Base-by-base conservation (phyloP, 371 early-diverging fungal genomes). In the Basidiobolus meristosporus region DNA sequence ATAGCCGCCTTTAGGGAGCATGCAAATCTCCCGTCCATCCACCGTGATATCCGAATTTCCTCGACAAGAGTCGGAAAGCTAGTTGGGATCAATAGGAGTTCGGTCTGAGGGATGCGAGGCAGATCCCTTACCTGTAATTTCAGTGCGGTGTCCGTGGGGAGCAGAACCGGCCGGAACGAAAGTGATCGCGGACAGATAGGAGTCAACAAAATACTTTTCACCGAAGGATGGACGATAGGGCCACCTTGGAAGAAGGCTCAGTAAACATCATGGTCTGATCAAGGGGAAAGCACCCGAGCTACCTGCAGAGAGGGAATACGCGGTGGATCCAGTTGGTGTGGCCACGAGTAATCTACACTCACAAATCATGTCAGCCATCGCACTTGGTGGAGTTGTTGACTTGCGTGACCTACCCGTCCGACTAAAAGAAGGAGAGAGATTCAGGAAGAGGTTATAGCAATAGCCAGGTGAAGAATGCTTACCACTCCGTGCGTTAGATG, bases 151-250 rank as follows among this genome's bases (percentile, higher is more conserved):
- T 60, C 60, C 6, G 86, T 63, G 36, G 95, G 97, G 28, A 96
- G 54, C 30, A 93, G 52, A 33, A 89, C 79, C 0, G 97, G 84
- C 22, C 95, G 68, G 56, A 92, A 93, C 9, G 88, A 86, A 23
- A 93, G 59, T 11, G 93, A 89, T 44, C 90, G 72, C 5, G 97
- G 90, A 51, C 97, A 96, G 47, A 96, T 90, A 0, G 97, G 95
- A 1, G 97, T 91, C 37, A 96, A 47, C 0, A 91, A 57, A 36
- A 90, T 56, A 9, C 83, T 71, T 38, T 82, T 81, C 16, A 93
- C 85, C 11, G 80, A 72, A 11, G 97, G 97, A 52, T 96, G 97
- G 14, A 90, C 80, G 40, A 93, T 81, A 0, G 92, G 87, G 0
- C 97, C 97, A 29, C 77, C 74, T 54, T 38, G 6, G 34, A 28